These are phyloP conservation scores for Groenewaldozyma tartarivorans DNA, from an alignment of 805 yeast species.

Conservation along the genomic window DNA sequence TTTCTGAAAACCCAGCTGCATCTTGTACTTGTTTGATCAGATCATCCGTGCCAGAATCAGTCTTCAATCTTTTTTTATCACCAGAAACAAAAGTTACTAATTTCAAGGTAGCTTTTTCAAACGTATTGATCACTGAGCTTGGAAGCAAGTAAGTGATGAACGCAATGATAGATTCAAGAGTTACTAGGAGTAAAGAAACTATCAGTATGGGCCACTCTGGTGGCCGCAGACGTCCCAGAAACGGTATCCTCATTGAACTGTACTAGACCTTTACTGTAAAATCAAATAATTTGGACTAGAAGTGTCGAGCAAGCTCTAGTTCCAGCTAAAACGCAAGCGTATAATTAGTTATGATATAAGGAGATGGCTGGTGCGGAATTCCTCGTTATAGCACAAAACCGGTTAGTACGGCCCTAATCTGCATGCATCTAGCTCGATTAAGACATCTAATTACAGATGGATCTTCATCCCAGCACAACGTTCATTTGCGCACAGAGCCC, in stretches of 20 bases:
- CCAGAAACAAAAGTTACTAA: not conserved
- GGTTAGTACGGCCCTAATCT: no score
- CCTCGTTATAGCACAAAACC: no score
- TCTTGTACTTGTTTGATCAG: conserved; percentile 15
- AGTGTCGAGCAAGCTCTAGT: no score
- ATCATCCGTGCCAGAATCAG: conserved; percentile 5
- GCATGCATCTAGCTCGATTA: no score
- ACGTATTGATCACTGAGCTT: conserved; percentile 17
- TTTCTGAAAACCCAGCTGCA: conserved; percentile 42
- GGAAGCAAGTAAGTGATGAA: conserved; percentile 24
- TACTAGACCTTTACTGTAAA: no score
- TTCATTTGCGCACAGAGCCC: no score
- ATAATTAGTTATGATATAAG: no score
- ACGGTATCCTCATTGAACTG: conserved; percentile 26
- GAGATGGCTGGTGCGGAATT: no score
- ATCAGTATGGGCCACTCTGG: conserved; percentile 28
- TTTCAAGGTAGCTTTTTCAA: conserved; percentile 11
- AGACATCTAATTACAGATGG: no score
- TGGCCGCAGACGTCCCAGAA: conserved; percentile 23
- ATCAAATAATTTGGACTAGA: no score
- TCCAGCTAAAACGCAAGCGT: no score
- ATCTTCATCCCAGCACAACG: no score
- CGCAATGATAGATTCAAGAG: conserved; percentile 22
- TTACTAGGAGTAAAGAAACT: conserved; percentile 24
- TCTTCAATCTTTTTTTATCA: conserved; percentile 1